phyloP scores from a whole-genome alignment of 106 monocot species.

The Apostasia ramifera region DNA sequence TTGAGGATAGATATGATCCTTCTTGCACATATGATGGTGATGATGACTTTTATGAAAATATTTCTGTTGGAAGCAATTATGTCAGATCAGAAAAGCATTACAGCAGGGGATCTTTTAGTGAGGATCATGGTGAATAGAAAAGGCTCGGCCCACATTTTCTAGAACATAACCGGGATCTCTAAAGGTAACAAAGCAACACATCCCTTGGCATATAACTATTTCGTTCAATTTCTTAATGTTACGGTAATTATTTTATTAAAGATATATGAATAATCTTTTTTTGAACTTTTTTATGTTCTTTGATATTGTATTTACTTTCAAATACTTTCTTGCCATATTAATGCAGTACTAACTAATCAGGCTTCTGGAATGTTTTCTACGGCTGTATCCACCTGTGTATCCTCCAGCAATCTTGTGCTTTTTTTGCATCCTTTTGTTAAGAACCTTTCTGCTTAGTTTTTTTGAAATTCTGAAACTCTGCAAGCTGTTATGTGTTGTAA shows the following conservation, averaged over 20 bases:
- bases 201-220: constrained; percentile 22
- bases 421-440: background rate
- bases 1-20: constrained; percentile 82
- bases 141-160: constrained; percentile 1
- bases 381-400: constrained; percentile 91
- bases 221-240: background rate
- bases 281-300: background rate
- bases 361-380: constrained; percentile 31
- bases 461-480: too few relatives aligned
- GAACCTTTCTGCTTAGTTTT: background rate
- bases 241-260: constrained; percentile 1
- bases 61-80: constrained; percentile 7
- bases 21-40: constrained; percentile 27
- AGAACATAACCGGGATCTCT: constrained; percentile 11
- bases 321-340: constrained; percentile 23
- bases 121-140: constrained; percentile 10
- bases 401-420: constrained; percentile 29
- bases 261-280: background rate
- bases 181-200: constrained; percentile 8
- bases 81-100: background rate
- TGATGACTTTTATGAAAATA: constrained; percentile 7
- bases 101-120: constrained; percentile 5
- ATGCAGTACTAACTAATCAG: constrained; percentile 43
- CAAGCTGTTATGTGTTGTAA: too few relatives aligned
- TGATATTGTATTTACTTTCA: constrained; percentile 14